Base-by-base conservation (phyloP, 805 yeast genomes). In the Kazachstania psychrophila region DNA sequence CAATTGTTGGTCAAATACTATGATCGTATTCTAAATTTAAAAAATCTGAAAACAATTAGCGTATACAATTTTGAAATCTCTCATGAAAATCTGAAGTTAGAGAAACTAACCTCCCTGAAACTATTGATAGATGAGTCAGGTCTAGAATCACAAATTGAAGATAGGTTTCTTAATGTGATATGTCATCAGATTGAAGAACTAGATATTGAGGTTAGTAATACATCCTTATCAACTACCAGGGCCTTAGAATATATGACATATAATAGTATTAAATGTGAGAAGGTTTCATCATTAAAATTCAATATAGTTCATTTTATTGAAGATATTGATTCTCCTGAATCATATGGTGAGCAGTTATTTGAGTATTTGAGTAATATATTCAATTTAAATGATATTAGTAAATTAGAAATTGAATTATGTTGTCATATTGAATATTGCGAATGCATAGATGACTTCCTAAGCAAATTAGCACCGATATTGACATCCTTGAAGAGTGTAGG, bases 381-480 rank as follows among this genome's bases (percentile, higher is more conserved):
- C 19, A 58, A 68, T 30, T 40, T 62, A 7, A 27, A 42, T 0
- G 13, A 33, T 2, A 33, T 74, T 13, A 50, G 57, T 31, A 62
- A 61, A 25, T 51, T 80, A 31, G 80, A 77, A 45, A 42, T 79
- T 14, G 61, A 62, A 6, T 48, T 75, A 20, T 80, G 80, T 1
- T 75, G 84, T 48, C 72, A 70, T 41, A 63, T 66, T 16, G 48
- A 58, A 20, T 56, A 52, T 0, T 66, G 74, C 43, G 62, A 61
- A 7, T 77, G 82, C 46, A 48, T 73, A 8, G 56, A 60, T 9
- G 62, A 55, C 4, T 70, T 75, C 39, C 45, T 66, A 5, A 55
- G 62, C 20, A 50, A 51, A 1, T 38, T 69, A 13, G 60, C 70
- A 0, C 65, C 66, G 5, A 41, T 48, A 12, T 46, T 66, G 23